Conservation (phyloP, 163 green algal species). For the Prototheca wickerhamii region DNA sequence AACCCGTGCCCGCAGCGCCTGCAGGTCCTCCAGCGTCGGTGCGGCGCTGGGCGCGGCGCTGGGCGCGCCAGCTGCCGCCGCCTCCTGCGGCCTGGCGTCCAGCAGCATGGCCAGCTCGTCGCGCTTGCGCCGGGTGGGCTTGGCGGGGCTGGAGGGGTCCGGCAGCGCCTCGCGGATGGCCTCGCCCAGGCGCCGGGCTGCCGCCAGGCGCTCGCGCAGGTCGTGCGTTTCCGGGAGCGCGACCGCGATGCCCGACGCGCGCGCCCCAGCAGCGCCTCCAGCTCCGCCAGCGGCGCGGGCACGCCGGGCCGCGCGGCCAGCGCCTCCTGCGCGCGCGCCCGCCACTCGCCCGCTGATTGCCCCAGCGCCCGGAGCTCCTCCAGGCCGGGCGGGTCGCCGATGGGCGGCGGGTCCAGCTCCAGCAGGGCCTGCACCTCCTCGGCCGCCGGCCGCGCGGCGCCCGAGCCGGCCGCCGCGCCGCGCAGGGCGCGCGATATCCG, state of each 20-base stretch:
- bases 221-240: conserved; percentile 17
- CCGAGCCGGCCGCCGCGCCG: conserved; percentile 6
- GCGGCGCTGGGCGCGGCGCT: no score
- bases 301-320: conserved; percentile 16
- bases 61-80: conserved; percentile 27
- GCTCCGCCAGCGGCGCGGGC: conserved; percentile 11
- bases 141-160: no score
- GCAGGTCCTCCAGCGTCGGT: background rate
- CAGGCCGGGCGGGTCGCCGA: conserved; percentile 2
- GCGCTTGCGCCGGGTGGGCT: conserved; percentile 7
- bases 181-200: conserved; percentile 35
- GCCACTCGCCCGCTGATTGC: conserved; percentile 13
- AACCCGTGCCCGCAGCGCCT: background rate
- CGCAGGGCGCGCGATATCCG: background rate
- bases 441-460: background rate
- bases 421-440: conserved; percentile 26
- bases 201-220: conserved; percentile 33
- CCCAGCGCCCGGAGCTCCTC: conserved; percentile 25
- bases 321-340: conserved; percentile 7
- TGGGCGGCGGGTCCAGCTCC: conserved; percentile 11
- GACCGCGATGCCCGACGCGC: conserved; percentile 1
- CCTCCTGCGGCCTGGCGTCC: no score
- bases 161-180: conserved; percentile 29
- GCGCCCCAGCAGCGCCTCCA: background rate
- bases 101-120: conserved; percentile 17